Conservation (phyloP, 768 basidiomycete species). For the Lactifluus pinguis region DNA sequence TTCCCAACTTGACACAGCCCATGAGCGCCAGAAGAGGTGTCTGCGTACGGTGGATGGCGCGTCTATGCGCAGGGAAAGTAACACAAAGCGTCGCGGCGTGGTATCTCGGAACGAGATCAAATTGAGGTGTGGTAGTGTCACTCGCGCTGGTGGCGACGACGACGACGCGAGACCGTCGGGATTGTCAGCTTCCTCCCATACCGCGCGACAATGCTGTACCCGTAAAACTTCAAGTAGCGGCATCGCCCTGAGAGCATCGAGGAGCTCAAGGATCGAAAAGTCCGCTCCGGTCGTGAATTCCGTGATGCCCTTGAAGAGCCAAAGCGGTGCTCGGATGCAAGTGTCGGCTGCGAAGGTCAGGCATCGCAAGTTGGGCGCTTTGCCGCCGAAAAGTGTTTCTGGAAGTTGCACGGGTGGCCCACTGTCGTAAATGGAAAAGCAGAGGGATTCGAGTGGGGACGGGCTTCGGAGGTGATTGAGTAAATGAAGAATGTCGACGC, state of each 20-base stretch:
- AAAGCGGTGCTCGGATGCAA: slow-evolving; percentile 5
- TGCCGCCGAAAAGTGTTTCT: slow-evolving; percentile 2
- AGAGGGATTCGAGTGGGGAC: slow-evolving; percentile 1
- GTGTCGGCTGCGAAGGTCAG: slow-evolving; percentile 6
- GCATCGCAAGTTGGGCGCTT: slow-evolving; percentile 2
- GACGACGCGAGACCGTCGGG: background rate
- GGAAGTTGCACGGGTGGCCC: slow-evolving; percentile 5
- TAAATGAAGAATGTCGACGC: slow-evolving; percentile 1
- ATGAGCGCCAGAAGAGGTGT: slow-evolving; percentile 10
- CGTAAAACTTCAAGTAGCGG: slow-evolving; percentile 5
- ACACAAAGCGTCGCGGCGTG: slow-evolving; percentile 9
- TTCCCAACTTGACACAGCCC: slow-evolving; percentile 10
- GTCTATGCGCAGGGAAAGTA: slow-evolving; percentile 2
- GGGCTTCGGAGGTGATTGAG: slow-evolving; percentile 11
- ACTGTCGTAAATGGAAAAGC: slow-evolving; percentile 3
- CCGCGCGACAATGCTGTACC: slow-evolving; percentile 12
- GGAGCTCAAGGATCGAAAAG: background rate
- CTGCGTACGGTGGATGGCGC: slow-evolving; percentile 7
- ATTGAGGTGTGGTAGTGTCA: background rate
- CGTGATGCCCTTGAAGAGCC: slow-evolving; percentile 4
- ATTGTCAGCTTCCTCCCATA: slow-evolving; percentile 1
- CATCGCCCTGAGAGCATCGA: slow-evolving; percentile 3
- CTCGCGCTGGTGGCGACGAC: background rate
- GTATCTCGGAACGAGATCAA: slow-evolving; percentile 11
- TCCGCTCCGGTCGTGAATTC: slow-evolving; percentile 11